These are phyloP conservation scores for Cercospora sesami DNA, from an alignment of 2,329 filamentous ascomycete species.

Conservation along the genomic window DNA sequence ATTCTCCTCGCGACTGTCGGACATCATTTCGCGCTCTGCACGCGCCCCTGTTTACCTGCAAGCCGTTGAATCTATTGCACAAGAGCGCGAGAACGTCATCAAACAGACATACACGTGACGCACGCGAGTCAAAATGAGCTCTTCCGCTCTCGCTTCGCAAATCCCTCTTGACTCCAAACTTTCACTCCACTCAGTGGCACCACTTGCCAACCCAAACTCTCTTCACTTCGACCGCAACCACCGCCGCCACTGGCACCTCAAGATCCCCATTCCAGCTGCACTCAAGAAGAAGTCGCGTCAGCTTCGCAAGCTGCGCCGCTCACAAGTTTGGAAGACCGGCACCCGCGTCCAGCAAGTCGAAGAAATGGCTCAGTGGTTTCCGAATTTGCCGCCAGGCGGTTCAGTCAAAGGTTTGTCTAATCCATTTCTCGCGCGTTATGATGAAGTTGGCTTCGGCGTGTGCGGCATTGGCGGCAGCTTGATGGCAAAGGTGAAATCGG, in stretches of 20 bases:
- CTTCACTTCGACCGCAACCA: not conserved
- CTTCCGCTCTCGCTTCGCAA: not conserved
- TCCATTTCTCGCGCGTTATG: not conserved
- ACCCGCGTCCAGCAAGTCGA: conserved; percentile 18
- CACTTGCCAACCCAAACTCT: conserved; percentile 11
- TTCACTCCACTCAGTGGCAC: conserved; percentile 13
- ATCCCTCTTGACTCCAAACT: conserved; percentile 17
- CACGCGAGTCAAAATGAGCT: conserved; percentile 4
- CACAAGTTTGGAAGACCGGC: conserved; percentile 16
- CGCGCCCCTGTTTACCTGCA: not conserved
- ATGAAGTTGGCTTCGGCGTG: not conserved
- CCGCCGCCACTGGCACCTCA: not conserved
- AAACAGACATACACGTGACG: conserved; percentile 7
- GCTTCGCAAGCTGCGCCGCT: conserved; percentile 17
- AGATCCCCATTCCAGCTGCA: conserved; percentile 5
- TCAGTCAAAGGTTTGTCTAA: conserved; percentile 15
- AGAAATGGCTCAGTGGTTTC: conserved; percentile 25
- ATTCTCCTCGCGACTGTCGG: not conserved
- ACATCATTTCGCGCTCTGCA: not conserved
- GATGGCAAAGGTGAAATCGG: not conserved
- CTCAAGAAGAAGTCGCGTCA: conserved; percentile 20
- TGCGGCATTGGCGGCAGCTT: not conserved
- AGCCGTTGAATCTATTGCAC: not conserved
- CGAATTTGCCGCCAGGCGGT: conserved; percentile 12
- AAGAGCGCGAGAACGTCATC: not conserved